Conservation (phyloP, 208 protist genomes). For the Phytomonas serpens region DNA sequence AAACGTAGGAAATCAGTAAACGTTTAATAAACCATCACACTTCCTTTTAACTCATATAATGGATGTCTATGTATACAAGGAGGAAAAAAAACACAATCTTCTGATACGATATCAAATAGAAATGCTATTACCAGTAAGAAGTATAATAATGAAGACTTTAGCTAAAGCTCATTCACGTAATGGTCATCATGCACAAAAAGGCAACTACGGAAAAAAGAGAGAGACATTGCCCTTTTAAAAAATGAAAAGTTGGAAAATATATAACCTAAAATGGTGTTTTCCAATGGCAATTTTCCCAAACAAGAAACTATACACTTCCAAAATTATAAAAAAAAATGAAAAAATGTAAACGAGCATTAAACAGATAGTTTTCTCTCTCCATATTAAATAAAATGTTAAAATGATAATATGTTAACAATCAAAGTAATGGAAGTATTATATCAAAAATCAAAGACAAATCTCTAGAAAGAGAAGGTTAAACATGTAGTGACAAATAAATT, state of each 20-base stretch:
- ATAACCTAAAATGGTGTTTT: background rate
- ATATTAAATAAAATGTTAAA: background rate
- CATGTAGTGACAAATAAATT: background rate
- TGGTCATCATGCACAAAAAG: background rate
- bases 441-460: background rate
- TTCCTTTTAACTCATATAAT: background rate
- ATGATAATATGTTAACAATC: background rate
- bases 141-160: background rate
- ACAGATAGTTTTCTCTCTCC: background rate
- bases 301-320: background rate
- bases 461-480: background rate
- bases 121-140: background rate
- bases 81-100: background rate
- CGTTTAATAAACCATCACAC: background rate
- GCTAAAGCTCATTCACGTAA: background rate
- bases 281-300: background rate
- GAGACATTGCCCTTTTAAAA: background rate
- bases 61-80: background rate
- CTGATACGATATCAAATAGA: background rate
- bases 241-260: background rate
- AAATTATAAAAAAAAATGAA: background rate
- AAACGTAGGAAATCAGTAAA: constrained; percentile 5
- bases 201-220: constrained; percentile 12
- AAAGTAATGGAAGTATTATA: background rate
- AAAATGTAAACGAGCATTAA: background rate